Base-by-base conservation (phyloP, 768 basidiomycete genomes). In the Termitomyces sp. region DNA sequence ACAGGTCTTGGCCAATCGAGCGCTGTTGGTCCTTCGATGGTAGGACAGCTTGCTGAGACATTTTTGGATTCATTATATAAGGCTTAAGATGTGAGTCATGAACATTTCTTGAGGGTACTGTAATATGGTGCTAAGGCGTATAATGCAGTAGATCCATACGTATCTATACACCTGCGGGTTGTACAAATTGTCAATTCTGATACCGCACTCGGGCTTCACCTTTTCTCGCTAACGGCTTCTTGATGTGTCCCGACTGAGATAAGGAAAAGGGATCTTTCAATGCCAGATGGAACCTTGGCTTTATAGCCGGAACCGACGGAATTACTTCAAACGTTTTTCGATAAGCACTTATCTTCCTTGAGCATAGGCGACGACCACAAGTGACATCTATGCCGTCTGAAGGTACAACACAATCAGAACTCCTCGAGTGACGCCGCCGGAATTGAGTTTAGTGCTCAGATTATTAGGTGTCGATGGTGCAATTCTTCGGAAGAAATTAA, bases 51-150 rank as follows among this genome's bases (percentile, higher is more conserved):
- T 35, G 90, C 91, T 19, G 82, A 84, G n/a, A 80, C 84, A 19
- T 95, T 90, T 73, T 71, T 95, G 68, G 91, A 95, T 70, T 77
- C 89, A 51, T 60, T 94, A 63, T 95, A 93, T 76, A 87, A 89
- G 71, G 89, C 88, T 19, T 91, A 70, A 71, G 43, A 38, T 41
- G 14, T 21, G 41, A 25, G 45, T 23, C 34, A 27, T 32, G 16
- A 14, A 17, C 17, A 50, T 25, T 4, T 17, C 16, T 14, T 27
- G 17, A 2, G 37, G 35, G 21, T 50, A 38, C 23, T 50, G 32
- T 37, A 4, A 29, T 27, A 8, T 44, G 1, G 25, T 44, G 25
- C 16, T 44, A 5, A 25, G 17, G 14, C 11, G 29, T 47, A 17
- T 49, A 17, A 2, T 12, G n/a, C 32, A 34, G 34, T 49, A 49